Base-by-base conservation (phyloP, 192 early-diverging fungal species). In the Coemansia sp. region DNA sequence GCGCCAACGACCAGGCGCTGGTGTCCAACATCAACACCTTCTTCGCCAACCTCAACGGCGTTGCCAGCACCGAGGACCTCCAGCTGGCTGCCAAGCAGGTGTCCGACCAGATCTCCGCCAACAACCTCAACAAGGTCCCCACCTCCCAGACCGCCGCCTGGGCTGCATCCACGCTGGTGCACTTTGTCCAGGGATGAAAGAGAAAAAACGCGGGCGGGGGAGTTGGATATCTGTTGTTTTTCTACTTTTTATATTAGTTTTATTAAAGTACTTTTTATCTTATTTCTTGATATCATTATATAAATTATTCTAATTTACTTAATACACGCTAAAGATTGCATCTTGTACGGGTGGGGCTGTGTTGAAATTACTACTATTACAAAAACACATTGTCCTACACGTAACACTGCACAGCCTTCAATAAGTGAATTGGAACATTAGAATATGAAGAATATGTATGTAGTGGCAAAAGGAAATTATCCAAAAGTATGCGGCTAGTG, bases 21-120 rank as follows among this genome's bases (percentile, higher is more conserved):
- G 64, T 69, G 2, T 47, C 72, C 57, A 80, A 80, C 54, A 50
- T 63, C 37, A 72, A 71, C 47, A 74, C 71, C 0, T 74, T 81
- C 54, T 75, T 75, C 52, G 9, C 64, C 21, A 71, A 75, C 47
- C 63, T 75, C 18, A 69, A 72, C 9, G 73, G 70, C 16, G 23
- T 65, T 12, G 78, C 66, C 6, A 40, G 56, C 19, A 0, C 61
- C 15, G 64, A 42, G 0, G 66, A 80, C 1, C 16, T 80, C 4
- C 19, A 58, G 5, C 49, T 58, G 19, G 57, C 72, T 12, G 61
- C 39, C 12, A 71, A 80, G 16, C 72, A 75, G 16, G 73, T 81
- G 11, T 59, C 62, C 7, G 78, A 75, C n/a, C 77, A 75, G 52
- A 74, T 80, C 37, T 41, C 70, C 6, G 72, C 77, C 47, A 75